Base-by-base conservation (phyloP, 2,329 filamentous ascomycete species). In the Nothomitra cinnamomea region DNA sequence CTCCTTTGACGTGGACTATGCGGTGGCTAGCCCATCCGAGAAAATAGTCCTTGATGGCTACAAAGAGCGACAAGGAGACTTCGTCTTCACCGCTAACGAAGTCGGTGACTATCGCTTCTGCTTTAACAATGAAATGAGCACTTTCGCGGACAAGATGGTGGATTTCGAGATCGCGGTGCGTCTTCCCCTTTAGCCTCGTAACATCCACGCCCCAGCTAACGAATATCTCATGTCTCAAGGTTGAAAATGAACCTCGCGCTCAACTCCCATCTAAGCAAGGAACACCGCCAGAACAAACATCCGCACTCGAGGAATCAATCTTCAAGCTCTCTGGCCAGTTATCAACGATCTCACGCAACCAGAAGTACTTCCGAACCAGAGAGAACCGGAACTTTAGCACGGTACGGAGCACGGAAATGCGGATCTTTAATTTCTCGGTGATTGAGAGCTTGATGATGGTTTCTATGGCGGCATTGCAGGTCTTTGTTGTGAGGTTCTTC, bases 301-400 rank as follows among this genome's bases (percentile, higher is more conserved):
- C 82, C 48, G 79, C 80, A 6, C 77, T 98, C 50, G 90, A 96
- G 68, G 90, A 98, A 71, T 90, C 87, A 41, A 85, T 96, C 62
- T 87, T 92, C 74, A 95, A 95, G 73, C 77, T 98, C 56, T 95
- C 88, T 12, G 83, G 87, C 58, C 87, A 94, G 65, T 73, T 98
- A 51, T 95, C 88, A 13, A 95, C 89, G 57, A 92, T 98, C 65
- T 88, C 86, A 42, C 80, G 92, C 64, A 95, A 95, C 73, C 92
- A 98, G 66, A 98, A 98, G 69, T 98, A 98, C 75, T 98, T 98
- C 81, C 85, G 94, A 58, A 98, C 92, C 2, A 82, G 92, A 60
- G 92, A 98, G 76, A 98, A 98, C 77, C 80, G 92, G 57, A 98
- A 98, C 72, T 96, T 98, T 72, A 94, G 87, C 72, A 98, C 92